Conservation (phyloP, 192 early-diverging fungal species). For the Helicostylum pulchrum region DNA sequence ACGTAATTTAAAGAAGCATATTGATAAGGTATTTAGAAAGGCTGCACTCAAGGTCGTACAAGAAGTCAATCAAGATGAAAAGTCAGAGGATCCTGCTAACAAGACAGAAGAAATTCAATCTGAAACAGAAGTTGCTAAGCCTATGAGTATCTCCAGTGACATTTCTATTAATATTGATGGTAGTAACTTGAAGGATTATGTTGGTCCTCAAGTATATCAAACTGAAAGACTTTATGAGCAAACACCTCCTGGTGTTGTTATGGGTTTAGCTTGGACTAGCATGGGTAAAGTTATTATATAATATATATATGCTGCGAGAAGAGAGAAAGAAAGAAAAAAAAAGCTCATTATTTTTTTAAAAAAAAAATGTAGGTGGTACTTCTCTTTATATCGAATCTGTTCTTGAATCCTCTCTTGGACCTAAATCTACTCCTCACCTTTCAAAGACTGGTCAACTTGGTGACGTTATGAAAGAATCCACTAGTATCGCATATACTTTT, state of each 20-base stretch:
- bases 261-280: conserved; percentile 97
- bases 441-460: conserved; percentile 94
- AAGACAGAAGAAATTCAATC: conserved; percentile 6
- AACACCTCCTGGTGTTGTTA: conserved; percentile 92
- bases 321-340: too few species aligned
- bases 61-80: conserved; percentile 41
- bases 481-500: conserved; percentile 94
- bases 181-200: conserved; percentile 85
- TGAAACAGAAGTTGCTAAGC: conserved; percentile 34
- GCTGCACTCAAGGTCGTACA: conserved; percentile 87
- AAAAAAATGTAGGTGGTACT: conserved; percentile 61
- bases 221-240: conserved; percentile 88
- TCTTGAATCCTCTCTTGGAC: conserved; percentile 69
- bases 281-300: conserved; percentile 62
- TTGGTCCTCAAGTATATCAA: conserved; percentile 85
- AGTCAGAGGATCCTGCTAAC: conserved; percentile 29
- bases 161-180: conserved; percentile 64
- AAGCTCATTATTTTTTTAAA: background rate
- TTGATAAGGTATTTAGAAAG: conserved; percentile 98
- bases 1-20: conserved; percentile 96
- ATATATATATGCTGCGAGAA: background rate
- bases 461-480: conserved; percentile 98
- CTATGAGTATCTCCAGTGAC: conserved; percentile 46
- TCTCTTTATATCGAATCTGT: conserved; percentile 95
- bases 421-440: conserved; percentile 56